These are phyloP conservation scores for Spathaspora boniae DNA, from an alignment of 805 yeast species.

Conservation along the genomic window DNA sequence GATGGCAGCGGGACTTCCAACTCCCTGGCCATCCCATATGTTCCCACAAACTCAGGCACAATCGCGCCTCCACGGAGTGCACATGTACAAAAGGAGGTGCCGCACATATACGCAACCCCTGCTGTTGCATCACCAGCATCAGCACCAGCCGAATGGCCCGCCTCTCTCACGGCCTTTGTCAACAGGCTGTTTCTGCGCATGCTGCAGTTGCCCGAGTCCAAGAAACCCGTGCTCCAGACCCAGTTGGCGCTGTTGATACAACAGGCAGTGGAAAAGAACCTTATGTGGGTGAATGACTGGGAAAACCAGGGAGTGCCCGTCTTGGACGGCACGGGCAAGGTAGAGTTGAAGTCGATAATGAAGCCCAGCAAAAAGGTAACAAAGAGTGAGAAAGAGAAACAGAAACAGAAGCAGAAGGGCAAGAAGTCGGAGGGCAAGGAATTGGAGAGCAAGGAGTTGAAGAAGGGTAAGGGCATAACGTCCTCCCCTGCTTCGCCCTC, in stretches of 20 bases:
- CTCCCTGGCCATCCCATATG: background rate
- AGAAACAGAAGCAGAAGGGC: too few relatives aligned
- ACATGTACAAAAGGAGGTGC: too few relatives aligned
- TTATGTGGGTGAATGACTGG: conserved; percentile 55
- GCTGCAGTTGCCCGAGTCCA: conserved; percentile 28
- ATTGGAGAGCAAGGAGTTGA: conserved; percentile 1
- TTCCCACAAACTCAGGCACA: background rate
- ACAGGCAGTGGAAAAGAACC: conserved; percentile 42
- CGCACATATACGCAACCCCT: too few relatives aligned
- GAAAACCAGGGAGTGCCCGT: conserved; percentile 46
- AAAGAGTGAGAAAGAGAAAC: background rate
- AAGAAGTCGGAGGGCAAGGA: background rate
- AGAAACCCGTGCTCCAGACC: conserved; percentile 39
- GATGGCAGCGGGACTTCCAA: background rate
- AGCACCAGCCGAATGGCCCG: conserved; percentile 45
- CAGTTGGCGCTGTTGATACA: conserved; percentile 51
- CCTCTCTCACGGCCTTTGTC: conserved; percentile 49
- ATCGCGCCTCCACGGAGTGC: too few relatives aligned
- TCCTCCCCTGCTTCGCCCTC: too few relatives aligned
- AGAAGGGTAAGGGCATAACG: conserved; percentile 1
- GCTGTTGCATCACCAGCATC: conserved; percentile 5
- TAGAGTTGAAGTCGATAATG: conserved; percentile 12
- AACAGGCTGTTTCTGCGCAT: conserved; percentile 42
- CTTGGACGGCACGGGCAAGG: conserved; percentile 18
- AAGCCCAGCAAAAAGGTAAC: background rate